These are phyloP conservation scores for Serendipita vermifera DNA, from an alignment of 768 basidiomycete species.

Conservation along the genomic window DNA sequence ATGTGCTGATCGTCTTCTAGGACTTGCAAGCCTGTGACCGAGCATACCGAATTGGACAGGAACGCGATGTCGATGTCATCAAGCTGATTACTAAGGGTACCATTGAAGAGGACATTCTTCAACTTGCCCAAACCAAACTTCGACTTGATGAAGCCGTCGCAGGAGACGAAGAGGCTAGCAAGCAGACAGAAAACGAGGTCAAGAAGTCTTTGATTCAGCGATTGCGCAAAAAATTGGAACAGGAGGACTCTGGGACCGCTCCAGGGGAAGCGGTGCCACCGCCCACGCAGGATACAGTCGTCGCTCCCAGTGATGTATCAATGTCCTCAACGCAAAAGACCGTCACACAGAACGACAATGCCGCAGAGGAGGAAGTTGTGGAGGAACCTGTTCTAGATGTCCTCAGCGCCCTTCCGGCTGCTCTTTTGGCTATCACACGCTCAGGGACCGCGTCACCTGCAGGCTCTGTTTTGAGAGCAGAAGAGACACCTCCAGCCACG, in stretches of 20 bases:
- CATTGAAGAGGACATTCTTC: slow-evolving; percentile 94
- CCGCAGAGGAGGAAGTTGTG: background rate
- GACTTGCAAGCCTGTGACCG: slow-evolving; percentile 96
- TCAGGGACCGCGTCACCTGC: background rate
- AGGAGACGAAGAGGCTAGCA: slow-evolving; percentile 52
- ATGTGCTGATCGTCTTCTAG: background rate
- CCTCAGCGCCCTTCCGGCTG: background rate
- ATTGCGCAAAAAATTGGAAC: slow-evolving; percentile 69
- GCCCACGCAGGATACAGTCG: too few species aligned
- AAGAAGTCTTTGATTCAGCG: slow-evolving; percentile 77
- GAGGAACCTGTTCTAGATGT: background rate
- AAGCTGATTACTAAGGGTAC: slow-evolving; percentile 85
- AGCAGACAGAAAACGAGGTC: slow-evolving; percentile 62
- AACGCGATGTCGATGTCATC: slow-evolving; percentile 85
- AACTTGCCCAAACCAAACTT: slow-evolving; percentile 78
- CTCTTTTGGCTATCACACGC: background rate
- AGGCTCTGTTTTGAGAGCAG: background rate
- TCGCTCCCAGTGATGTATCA: too few species aligned
- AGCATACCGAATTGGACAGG: slow-evolving; percentile 93
- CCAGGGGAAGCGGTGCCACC: slow-evolving; percentile 10
- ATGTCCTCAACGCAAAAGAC: too few species aligned
- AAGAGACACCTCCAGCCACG: slow-evolving; percentile 4
- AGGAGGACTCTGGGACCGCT: slow-evolving; percentile 37
- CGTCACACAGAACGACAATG: background rate
- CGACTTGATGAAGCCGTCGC: slow-evolving; percentile 91